Base-by-base conservation (phyloP, 345 rosid species). In the Acer yangbiense region DNA sequence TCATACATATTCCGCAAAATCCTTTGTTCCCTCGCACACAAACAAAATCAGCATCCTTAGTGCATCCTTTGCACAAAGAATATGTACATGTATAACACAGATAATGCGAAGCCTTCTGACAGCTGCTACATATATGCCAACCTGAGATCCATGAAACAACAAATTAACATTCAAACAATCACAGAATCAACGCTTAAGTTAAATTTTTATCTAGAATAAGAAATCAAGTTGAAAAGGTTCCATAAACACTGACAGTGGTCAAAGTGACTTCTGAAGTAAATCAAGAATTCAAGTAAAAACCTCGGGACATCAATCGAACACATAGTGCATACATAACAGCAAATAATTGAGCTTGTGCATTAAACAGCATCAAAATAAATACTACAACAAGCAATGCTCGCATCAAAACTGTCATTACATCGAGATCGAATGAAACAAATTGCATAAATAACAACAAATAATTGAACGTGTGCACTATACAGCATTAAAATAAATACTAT, bases 61-160 rank as follows among this genome's bases (percentile, higher is more conserved):
- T 90, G 85, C 99, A 96, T 76, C 89, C 89, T 83, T 94, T 96
- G 90, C 99, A 96, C 82, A 88, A 82, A 69, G 99, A 94, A 90
- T 89, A 96, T 2, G 99, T 89, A 85, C 99, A 96, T 12, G 98
- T 96, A 83, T 96, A 96, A 87, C 99, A 96, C 97, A 92, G 86
- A 82, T 86, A 90, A 87, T 89, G 79, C 14, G 98, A 90, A 80
- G 92, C 83, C 78, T 89, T 96, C 87, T 86, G 91, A 83, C 99
- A 96, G 61, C 83, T 83, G 85, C 91, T 88, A 73, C 99, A 96
- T 73, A 94, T 90, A 85, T 96, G 99, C 99, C 99, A 96, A 63
- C 98, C 99, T 96, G 91, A 84, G 83, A 83, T 70, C 80, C 75
- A 77, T 23, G 54, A 71, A 27, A 58, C 32, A 65, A 25, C 77